These are phyloP conservation scores for Termitomyces eurrhizus DNA, from an alignment of 768 basidiomycete genomes.

Conservation along the genomic window DNA sequence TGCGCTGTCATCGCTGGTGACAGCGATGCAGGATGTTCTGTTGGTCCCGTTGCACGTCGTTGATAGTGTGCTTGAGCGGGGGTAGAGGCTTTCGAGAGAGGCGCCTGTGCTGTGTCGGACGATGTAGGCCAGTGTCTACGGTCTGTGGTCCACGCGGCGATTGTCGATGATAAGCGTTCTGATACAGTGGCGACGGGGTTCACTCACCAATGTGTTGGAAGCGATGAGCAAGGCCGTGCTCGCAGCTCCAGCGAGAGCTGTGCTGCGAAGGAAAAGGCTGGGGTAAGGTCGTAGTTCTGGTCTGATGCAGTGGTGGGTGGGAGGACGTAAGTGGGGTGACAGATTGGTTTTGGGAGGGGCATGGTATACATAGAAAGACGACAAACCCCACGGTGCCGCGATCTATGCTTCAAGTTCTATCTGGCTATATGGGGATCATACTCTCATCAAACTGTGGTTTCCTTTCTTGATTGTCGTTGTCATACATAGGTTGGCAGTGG, in stretches of 20 bases:
- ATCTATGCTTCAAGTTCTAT: too few species aligned
- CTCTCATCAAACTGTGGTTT: too few species aligned
- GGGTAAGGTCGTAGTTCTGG: neutral
- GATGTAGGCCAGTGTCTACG: neutral
- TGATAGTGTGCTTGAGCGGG: neutral
- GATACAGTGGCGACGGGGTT: neutral
- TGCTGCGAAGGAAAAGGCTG: neutral
- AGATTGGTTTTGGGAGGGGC: neutral
- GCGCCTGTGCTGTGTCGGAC: neutral
- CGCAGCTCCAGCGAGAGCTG: neutral
- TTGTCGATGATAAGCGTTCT: neutral
- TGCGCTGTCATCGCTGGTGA: neutral
- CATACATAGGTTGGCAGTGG: too few species aligned
- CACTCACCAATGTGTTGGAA: neutral
- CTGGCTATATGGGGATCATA: too few species aligned
- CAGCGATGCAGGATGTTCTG: neutral
- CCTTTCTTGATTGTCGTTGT: too few species aligned
- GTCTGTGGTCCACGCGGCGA: neutral
- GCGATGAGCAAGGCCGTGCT: neutral
- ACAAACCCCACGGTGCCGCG: too few species aligned
- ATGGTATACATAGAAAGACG: neutral
- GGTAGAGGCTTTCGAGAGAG: neutral
- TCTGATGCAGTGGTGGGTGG: neutral
- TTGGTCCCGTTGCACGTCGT: neutral
- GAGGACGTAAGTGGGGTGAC: neutral